A percentile compares a stretch with the other conserved stretches of the same genome.
Evolutionary conservation across 2,329 filamentous ascomycete species (phyloP).

Genomic region (Emmonsiellopsis sp.): DNA sequence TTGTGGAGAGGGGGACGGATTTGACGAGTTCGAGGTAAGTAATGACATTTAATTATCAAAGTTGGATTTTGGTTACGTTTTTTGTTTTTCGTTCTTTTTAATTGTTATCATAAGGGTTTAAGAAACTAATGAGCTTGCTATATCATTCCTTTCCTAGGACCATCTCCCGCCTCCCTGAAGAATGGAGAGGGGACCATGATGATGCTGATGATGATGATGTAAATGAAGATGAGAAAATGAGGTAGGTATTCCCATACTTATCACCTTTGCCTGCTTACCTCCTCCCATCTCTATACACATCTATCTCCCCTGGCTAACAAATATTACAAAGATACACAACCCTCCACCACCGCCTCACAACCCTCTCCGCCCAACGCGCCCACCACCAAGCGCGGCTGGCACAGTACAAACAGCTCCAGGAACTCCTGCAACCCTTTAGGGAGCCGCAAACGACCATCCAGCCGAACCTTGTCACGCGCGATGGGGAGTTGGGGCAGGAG

Average conservation of each 20-base stretch:
- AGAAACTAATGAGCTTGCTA: not conserved
- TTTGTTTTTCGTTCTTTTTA: too few relatives aligned
- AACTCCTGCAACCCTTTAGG: constrained; percentile 41
- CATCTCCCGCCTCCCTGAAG: constrained; percentile 29
- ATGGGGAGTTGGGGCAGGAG: constrained; percentile 42
- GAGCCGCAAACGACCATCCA: constrained; percentile 44
- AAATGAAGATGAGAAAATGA: constrained; percentile 22
- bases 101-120: not conserved
- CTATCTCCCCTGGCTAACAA: not conserved
- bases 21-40: constrained; percentile 30
- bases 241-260: constrained; percentile 18
- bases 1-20: constrained; percentile 31
- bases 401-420: constrained; percentile 38
- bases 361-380: constrained; percentile 37
- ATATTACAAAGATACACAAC: constrained; percentile 25
- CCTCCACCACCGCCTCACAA: constrained; percentile 35
- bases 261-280: constrained; percentile 13
- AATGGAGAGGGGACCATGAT: constrained; percentile 23
- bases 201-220: constrained; percentile 23
- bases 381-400: constrained; percentile 38
- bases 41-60: not conserved
- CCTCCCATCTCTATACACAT: not conserved
- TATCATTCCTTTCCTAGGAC: constrained; percentile 23
- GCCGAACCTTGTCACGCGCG: constrained; percentile 45
- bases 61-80: not conserved